phyloP scores from a whole-genome alignment of 257 asterid genomes.

The Solanum habrochaites region DNA sequence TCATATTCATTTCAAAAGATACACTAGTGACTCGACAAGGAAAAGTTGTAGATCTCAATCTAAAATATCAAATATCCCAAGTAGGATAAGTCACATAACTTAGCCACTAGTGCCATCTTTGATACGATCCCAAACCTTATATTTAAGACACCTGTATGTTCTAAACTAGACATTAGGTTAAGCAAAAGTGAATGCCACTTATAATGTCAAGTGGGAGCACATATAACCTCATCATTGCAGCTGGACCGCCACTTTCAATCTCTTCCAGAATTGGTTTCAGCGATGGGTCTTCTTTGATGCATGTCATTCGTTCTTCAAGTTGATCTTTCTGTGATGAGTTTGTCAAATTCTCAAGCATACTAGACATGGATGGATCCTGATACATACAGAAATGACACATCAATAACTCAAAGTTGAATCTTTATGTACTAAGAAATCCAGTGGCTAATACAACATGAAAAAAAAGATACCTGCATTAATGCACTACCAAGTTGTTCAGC shows the following conservation, averaged over 20 bases:
- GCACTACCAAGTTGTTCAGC: slow-evolving; percentile 92
- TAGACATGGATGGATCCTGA: slow-evolving; percentile 95
- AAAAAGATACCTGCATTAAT: slow-evolving; percentile 64
- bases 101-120: background rate
- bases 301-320: slow-evolving; percentile 80
- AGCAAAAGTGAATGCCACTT: background rate
- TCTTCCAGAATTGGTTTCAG: slow-evolving; percentile 92
- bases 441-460: background rate
- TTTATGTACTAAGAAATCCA: background rate
- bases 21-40: background rate
- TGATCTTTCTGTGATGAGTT: slow-evolving; percentile 77
- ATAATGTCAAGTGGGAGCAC: background rate
- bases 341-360: slow-evolving; percentile 81
- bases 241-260: slow-evolving; percentile 94
- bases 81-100: background rate
- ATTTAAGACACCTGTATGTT: background rate
- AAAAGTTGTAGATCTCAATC: background rate
- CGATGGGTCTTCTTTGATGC: slow-evolving; percentile 84
- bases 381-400: background rate
- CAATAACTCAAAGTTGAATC: background rate
- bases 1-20: background rate
- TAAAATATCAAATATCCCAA: background rate
- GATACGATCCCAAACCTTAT: background rate
- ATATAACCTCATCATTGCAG: slow-evolving; percentile 96
- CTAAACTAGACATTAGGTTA: background rate